Evolutionary conservation across 78 protist species (phyloP).

Genomic region (slime mould (Dictyostelium discoideum)): DNA sequence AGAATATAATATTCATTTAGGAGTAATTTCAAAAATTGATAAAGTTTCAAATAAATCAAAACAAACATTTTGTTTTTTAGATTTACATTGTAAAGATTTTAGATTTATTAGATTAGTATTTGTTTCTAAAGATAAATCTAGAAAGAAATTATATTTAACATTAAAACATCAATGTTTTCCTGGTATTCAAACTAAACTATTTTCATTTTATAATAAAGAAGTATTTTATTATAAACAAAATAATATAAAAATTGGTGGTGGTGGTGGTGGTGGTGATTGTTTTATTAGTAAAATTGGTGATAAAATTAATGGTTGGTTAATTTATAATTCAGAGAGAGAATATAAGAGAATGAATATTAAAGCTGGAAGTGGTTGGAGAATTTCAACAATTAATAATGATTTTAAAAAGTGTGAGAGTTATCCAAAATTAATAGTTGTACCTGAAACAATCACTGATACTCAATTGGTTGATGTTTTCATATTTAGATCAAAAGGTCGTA

Average conservation of each 20-base stretch:
- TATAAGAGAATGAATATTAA: constrained; percentile 8
- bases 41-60: constrained; percentile 26
- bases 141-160: constrained; percentile 28
- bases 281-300: neutral
- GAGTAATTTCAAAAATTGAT: neutral
- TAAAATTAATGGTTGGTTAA: neutral
- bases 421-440: constrained; percentile 41
- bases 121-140: neutral
- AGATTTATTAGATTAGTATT: constrained; percentile 13
- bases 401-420: constrained; percentile 34
- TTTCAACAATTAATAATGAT: constrained; percentile 18
- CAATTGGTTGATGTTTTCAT: constrained; percentile 32
- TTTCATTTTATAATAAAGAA: constrained; percentile 37
- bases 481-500: constrained; percentile 55
- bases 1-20: constrained; percentile 37
- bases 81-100: constrained; percentile 38
- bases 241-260: neutral
- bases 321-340: constrained; percentile 8
- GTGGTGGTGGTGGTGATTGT: neutral
- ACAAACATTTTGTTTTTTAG: constrained; percentile 13
- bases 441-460: constrained; percentile 23
- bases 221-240: neutral
- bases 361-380: constrained; percentile 50
- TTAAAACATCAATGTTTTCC: constrained; percentile 29
- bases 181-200: constrained; percentile 9